Evolutionary conservation across 331 rosid genomes (phyloP).

Genomic region (Prunus yedoensis): DNA sequence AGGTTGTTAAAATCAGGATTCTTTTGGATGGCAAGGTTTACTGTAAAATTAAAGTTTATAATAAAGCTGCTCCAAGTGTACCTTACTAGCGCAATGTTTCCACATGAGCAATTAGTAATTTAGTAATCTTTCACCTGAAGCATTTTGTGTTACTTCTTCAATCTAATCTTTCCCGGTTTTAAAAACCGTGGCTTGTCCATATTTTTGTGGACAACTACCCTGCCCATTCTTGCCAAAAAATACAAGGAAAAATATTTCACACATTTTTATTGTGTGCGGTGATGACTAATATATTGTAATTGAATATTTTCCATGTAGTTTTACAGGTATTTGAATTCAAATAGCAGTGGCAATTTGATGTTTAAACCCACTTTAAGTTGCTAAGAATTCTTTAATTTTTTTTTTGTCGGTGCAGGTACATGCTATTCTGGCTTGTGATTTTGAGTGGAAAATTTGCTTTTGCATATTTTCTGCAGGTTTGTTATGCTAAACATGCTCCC

Average conservation of each 20-base stretch:
- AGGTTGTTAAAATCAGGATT: not conserved
- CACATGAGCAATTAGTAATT: no score
- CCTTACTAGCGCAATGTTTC: no score
- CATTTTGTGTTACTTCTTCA: no score
- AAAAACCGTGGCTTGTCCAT: not conserved
- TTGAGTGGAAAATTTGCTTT: conserved; percentile 78
- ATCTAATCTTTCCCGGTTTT: not conserved
- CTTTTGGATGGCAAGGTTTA: not conserved
- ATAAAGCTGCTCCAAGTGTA: no score
- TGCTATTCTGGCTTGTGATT: conserved; percentile 82
- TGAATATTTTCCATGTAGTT: not conserved
- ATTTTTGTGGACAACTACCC: not conserved
- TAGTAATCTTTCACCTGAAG: no score
- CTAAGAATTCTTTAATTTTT: not conserved
- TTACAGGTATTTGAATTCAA: not conserved
- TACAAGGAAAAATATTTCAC: not conserved
- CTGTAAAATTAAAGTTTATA: no score
- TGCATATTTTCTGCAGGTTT: conserved; percentile 95
- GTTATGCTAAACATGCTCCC: conserved; percentile 1
- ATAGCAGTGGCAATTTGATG: not conserved
- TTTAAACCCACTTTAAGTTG: conserved; percentile 1
- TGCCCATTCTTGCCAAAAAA: not conserved
- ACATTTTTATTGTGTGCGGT: not conserved
- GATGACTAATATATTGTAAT: not conserved
- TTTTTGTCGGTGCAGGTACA: conserved; percentile 54